A percentile compares a stretch with the other conserved stretches of the same genome.
These are phyloP conservation scores for Ustilago hordei DNA, from an alignment of 1,284 basidiomycete genomes.

Conservation along the genomic window DNA sequence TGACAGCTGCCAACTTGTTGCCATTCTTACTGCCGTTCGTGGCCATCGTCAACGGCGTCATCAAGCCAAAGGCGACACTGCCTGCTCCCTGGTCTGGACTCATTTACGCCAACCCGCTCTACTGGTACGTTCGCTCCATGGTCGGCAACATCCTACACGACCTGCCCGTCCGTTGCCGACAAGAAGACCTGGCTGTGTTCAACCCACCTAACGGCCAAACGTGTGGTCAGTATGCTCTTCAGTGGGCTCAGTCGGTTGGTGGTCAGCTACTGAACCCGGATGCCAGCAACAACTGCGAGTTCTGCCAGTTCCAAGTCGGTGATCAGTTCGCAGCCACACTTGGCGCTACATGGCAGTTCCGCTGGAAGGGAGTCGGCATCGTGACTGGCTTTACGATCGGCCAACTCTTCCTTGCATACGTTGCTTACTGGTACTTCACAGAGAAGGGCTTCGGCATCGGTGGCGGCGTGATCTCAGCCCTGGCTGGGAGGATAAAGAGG, in stretches of 20 bases:
- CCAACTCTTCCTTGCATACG: conserved; percentile 43
- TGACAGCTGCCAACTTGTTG: conserved; percentile 64
- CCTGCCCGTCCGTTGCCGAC: conserved; percentile 53
- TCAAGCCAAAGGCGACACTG: conserved; percentile 57
- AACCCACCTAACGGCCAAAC: conserved; percentile 52
- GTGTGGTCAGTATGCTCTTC: conserved; percentile 55
- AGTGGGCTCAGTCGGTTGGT: conserved; percentile 43
- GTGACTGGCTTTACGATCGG: conserved; percentile 49
- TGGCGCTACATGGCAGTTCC: conserved; percentile 50
- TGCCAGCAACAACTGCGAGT: conserved; percentile 40
- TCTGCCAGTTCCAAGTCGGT: conserved; percentile 53
- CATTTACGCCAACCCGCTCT: conserved; percentile 60
- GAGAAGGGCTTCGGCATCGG: conserved; percentile 51
- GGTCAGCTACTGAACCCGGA: conserved; percentile 51
- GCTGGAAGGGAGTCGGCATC: conserved; percentile 57
- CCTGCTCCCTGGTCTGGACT: conserved; percentile 58
- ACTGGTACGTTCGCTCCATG: conserved; percentile 62
- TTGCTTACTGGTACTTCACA: conserved; percentile 55
- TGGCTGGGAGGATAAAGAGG: conserved; percentile 25
- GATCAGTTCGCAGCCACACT: conserved; percentile 51
- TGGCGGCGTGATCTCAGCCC: conserved; percentile 17
- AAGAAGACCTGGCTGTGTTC: conserved; percentile 56
- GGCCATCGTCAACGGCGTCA: conserved; percentile 69
- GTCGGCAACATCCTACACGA: conserved; percentile 58
- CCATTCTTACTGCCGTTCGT: conserved; percentile 67